phyloP scores from a whole-genome alignment of 768 basidiomycete genomes.

The Termitomyces sp. region DNA sequence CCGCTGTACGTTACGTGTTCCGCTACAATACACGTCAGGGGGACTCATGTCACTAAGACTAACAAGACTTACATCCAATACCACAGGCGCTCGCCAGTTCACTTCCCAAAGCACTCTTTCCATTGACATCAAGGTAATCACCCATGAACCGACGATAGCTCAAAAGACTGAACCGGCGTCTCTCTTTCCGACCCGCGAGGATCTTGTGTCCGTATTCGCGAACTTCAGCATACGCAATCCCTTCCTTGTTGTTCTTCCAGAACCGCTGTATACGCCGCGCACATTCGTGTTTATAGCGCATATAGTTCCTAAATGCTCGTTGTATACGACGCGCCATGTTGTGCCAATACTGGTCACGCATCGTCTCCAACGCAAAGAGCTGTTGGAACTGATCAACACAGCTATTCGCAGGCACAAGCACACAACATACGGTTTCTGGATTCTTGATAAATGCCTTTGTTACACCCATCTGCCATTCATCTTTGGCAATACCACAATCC shows the following conservation, averaged over 20 bases:
- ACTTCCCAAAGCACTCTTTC: constrained; percentile 69
- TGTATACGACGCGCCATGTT: constrained; percentile 99
- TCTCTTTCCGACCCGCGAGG: constrained; percentile 87
- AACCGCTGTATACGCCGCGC: constrained; percentile 94
- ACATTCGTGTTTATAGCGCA: constrained; percentile 93
- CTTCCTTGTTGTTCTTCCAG: constrained; percentile 98
- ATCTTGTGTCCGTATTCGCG: constrained; percentile 96
- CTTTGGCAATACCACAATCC: constrained; percentile 92
- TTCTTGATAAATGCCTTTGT: constrained; percentile 99
- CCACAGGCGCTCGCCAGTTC: constrained; percentile 68
- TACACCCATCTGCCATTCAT: constrained; percentile 99
- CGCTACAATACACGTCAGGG: constrained; percentile 35
- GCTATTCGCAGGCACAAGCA: not conserved
- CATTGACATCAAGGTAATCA: constrained; percentile 91
- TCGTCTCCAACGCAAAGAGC: constrained; percentile 97
- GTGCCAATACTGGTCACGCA: constrained; percentile 99
- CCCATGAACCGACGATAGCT: constrained; percentile 94
- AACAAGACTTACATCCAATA: constrained; percentile 53
- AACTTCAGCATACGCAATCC: constrained; percentile 79
- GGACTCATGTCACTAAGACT: too few species aligned
- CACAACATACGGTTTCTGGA: constrained; percentile 78
- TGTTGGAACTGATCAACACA: constrained; percentile 23
- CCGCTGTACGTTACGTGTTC: constrained; percentile 85
- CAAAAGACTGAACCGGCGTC: constrained; percentile 87
- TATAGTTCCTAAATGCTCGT: constrained; percentile 92